phyloP scores from a whole-genome alignment of 2,329 filamentous ascomycete species.

The Talaromyces islandicus region DNA sequence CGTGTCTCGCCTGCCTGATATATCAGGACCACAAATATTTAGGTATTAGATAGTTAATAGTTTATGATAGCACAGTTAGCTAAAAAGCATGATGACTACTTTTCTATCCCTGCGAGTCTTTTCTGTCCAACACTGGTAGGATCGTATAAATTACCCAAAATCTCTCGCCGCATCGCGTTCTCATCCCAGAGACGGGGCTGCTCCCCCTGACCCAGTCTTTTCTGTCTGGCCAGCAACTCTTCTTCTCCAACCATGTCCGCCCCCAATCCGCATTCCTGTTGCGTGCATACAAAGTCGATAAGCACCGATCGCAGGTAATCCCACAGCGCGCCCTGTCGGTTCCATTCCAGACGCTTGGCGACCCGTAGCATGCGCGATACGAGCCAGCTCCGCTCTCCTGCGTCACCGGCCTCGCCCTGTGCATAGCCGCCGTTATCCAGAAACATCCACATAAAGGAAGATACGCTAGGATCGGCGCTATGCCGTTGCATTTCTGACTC shows the following conservation, averaged over 20 bases:
- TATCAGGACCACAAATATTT: no score
- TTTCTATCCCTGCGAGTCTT: not conserved
- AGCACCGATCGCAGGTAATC: constrained; percentile 20
- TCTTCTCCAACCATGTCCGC: constrained; percentile 15
- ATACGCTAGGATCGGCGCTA: constrained; percentile 23
- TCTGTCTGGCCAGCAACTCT: constrained; percentile 19
- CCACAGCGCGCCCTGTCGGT: constrained; percentile 21
- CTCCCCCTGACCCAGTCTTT: constrained; percentile 9
- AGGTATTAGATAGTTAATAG: no score
- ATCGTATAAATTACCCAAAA: constrained; percentile 16
- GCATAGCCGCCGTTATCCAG: constrained; percentile 24
- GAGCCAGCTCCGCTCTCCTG: constrained; percentile 25
- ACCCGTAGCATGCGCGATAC: constrained; percentile 27
- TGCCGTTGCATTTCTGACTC: constrained; percentile 18
- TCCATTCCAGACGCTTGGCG: constrained; percentile 26
- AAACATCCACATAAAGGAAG: constrained; percentile 26
- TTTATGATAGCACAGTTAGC: no score
- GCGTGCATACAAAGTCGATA: constrained; percentile 20
- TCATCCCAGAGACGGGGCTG: constrained; percentile 22
- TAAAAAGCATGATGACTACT: no score
- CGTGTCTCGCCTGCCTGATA: no score
- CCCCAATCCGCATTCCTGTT: constrained; percentile 25
- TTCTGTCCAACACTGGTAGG: constrained; percentile 9
- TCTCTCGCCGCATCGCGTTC: constrained; percentile 21
- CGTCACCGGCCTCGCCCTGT: constrained; percentile 14